A percentile compares a stretch with the other conserved stretches of the same genome.
Evolutionary conservation across 345 rosid genomes (phyloP).

Genomic region (Zanthoxylum bungeanum): DNA sequence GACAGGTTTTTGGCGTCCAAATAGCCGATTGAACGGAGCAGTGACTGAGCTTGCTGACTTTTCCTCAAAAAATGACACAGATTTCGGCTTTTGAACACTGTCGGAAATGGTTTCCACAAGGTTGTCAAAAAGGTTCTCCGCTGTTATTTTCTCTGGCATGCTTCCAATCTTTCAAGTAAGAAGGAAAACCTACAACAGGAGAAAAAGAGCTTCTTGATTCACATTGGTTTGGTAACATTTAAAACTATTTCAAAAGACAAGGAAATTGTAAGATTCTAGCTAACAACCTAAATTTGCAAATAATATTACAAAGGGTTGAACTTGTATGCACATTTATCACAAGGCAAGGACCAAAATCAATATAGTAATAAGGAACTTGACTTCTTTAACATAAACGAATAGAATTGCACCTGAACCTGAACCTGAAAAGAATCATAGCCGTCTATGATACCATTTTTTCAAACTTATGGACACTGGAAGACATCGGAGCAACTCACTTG

Average conservation of each 20-base stretch:
- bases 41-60: constrained; percentile 39
- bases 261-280: neutral
- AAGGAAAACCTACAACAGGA: constrained; percentile 6
- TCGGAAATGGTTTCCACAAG: constrained; percentile 65
- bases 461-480: neutral
- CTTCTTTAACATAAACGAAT: neutral
- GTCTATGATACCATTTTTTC: neutral
- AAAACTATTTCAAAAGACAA: neutral
- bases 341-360: neutral
- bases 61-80: constrained; percentile 61
- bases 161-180: constrained; percentile 26
- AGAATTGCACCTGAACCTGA: neutral
- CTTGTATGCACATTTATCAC: neutral
- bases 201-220: neutral
- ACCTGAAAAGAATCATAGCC: neutral
- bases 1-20: constrained; percentile 79
- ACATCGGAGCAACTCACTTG: neutral
- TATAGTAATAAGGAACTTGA: neutral
- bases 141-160: constrained; percentile 74
- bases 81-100: constrained; percentile 53
- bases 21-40: constrained; percentile 62
- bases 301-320: neutral
- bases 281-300: neutral
- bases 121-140: constrained; percentile 52
- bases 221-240: neutral